phyloP scores from a whole-genome alignment of 1,139 yeast species.

The Sugiyamaella paludigena region DNA sequence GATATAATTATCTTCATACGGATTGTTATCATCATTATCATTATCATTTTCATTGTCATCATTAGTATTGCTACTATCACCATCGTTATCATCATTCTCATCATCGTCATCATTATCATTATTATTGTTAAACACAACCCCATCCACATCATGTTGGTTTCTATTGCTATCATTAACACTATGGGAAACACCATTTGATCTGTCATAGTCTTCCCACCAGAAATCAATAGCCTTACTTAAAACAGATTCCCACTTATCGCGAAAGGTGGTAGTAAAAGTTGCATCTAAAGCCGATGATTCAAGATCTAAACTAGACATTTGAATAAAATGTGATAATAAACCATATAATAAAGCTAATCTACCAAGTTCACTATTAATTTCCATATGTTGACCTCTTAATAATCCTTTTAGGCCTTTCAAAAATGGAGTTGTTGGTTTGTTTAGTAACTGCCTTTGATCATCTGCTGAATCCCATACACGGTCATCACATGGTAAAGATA shows the following conservation, averaged over 20 bases:
- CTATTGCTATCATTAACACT: no score
- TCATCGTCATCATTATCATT: no score
- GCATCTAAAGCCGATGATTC: slow-evolving; percentile 18
- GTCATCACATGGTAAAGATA: slow-evolving; percentile 77
- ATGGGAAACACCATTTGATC: no score
- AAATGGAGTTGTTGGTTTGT: slow-evolving; percentile 5
- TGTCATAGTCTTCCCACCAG: slow-evolving; percentile 15
- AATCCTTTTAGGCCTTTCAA: slow-evolving; percentile 6
- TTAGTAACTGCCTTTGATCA: slow-evolving; percentile 5
- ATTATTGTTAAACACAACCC: no score
- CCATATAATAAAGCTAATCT: slow-evolving; percentile 21
- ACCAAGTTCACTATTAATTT: slow-evolving; percentile 18
- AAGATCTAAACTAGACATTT: slow-evolving; percentile 18
- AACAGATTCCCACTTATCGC: slow-evolving; percentile 14
- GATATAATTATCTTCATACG: no score
- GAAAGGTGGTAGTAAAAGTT: slow-evolving; percentile 12
- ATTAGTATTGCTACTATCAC: no score
- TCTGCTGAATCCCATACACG: slow-evolving; percentile 61
- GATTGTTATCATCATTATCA: no score
- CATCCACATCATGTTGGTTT: no score
- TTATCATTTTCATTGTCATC: no score
- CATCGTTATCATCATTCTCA: no score
- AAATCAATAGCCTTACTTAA: slow-evolving; percentile 14
- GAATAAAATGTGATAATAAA: slow-evolving; percentile 19
- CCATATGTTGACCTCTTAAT: slow-evolving; percentile 10